Evolutionary conservation across 768 basidiomycete species (phyloP), one percentile per base, ranked within the genome.

Genomic region (Neoboletus magnificus): DNA sequence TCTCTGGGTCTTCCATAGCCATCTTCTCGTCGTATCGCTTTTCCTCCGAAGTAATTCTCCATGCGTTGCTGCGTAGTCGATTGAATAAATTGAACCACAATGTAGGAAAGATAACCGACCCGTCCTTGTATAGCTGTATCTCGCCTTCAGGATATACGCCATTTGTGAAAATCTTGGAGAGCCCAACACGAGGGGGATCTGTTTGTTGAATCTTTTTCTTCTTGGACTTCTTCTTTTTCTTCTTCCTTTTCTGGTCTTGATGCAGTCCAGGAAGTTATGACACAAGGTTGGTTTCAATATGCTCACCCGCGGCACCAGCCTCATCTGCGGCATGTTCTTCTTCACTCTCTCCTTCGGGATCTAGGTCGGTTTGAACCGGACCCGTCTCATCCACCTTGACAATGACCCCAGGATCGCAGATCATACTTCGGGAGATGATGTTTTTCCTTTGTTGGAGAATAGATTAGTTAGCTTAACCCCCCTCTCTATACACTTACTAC

Each of bases 211-310:
- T 57, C 73, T 83, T 88, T 74, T 90, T 94, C 78, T 88, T 86
- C 75, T 93, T 93, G 55, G 89, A 75, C 71, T 93, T 95, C 73
- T 92, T 96, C 74, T 94, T 93, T 70, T 95, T 98, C 78, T 96
- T 96, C 73, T 93, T 94, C 70, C 85, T 89, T 69, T 89, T 89
- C 50, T 85, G 84, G 22, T 79, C 84, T 77, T 62, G 35, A 5
- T 27, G 32, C 47, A 32, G 44, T 56, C 33, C 29, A 53, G 33
- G 30, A 27, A 33, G 49, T 36, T 23, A 39, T 1, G 39, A 27
- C 39, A 39, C 15, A 25, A 15, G 18, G 42, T 13, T 27, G 13
- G 16, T 20, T 42, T 35, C 13, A 40, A n/a, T 13, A 13, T 48
- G 50, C 71, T 67, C 57, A 74, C 73, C 74, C 55, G 46, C 63